These are phyloP conservation scores for Ogataea trehaloabstinens DNA, from an alignment of 805 yeast species.

Conservation along the genomic window DNA sequence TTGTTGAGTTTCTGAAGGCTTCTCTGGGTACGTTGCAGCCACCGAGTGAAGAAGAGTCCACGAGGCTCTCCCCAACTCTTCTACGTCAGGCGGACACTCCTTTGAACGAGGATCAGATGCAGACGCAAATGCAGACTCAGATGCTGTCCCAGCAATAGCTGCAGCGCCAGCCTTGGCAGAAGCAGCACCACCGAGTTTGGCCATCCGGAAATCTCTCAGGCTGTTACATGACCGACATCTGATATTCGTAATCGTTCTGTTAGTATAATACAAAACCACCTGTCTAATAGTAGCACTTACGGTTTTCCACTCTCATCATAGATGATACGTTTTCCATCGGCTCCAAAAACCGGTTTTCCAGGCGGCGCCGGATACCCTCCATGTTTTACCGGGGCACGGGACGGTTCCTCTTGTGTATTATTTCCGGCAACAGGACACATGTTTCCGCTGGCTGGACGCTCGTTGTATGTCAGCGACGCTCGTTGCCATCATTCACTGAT, in stretches of 20 bases:
- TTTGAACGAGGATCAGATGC: slow-evolving; percentile 17
- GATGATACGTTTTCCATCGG: slow-evolving; percentile 64
- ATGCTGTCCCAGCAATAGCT: slow-evolving; percentile 15
- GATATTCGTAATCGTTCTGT: slow-evolving; percentile 5
- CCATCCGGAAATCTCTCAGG: slow-evolving; percentile 73
- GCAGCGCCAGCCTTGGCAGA: slow-evolving; percentile 5
- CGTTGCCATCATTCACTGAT: too few relatives aligned
- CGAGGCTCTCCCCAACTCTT: slow-evolving; percentile 73
- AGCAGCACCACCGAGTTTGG: slow-evolving; percentile 4
- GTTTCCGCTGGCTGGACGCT: too few relatives aligned
- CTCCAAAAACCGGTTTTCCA: slow-evolving; percentile 46
- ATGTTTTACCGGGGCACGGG: not conserved
- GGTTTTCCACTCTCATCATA: slow-evolving; percentile 93
- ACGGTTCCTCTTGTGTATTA: too few relatives aligned
- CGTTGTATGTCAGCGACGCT: too few relatives aligned
- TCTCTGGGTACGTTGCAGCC: slow-evolving; percentile 84
- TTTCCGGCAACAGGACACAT: too few relatives aligned
- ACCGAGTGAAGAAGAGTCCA: slow-evolving; percentile 92
- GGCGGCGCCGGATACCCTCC: slow-evolving; percentile 7
- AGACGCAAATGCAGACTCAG: slow-evolving; percentile 16
- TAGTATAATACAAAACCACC: slow-evolving; percentile 1
- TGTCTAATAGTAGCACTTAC: slow-evolving; percentile 43
- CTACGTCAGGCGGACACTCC: slow-evolving; percentile 86
- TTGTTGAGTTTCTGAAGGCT: slow-evolving; percentile 62
- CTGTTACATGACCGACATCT: slow-evolving; percentile 86